Base-by-base conservation (phyloP, 441 rosid genomes). In the Adansonia madagascariensis region DNA sequence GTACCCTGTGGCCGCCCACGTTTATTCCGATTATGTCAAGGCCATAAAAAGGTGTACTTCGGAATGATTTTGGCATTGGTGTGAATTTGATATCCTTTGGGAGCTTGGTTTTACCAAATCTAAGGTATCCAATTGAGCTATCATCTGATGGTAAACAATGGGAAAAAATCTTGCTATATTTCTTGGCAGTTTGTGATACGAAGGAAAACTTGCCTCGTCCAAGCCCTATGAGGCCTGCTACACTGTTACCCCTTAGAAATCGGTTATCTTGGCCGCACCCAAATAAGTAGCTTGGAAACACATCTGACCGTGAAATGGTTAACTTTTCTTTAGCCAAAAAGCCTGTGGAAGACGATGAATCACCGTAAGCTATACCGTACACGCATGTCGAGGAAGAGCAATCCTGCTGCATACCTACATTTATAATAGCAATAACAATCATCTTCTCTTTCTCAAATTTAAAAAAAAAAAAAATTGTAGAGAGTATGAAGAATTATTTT, bases 61-160 rank as follows among this genome's bases (percentile, higher is more conserved):
- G 75, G 0, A 93, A 71, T 63, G 68, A 35, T 0, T 85, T 76
- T 3, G 90, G 75, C 2, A 94, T 68, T 0, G 98, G 95, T 0
- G 97, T 93, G 83, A 78, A 94, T 66, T 83, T 80, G 3, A 87
- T 80, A 0, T 87, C 17, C 10, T 79, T 76, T 1, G 92, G 85
- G 22, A 81, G 65, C 22, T 80, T 69, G 68, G 94, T 95, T 6
- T 8, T 14, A 3, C 74, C 61, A 68, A 94, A 89, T 1, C 88
- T 85, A 82, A 91, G 89, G 84, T 87, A 89, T 0, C 95, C 97
- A 6, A 88, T 88, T 46, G 85, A 77, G 87, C 89, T 75, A 8
- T 90, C 4, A 14, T 93, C 74, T 0, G 95, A 85, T 0, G 92
- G 92, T 47, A 89, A 87, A 64, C 92, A 89, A 68, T 89, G 86